A percentile compares a stretch with the other conserved stretches of the same genome.
phyloP scores from a whole-genome alignment of 768 basidiomycete species.

The Rhizopogon sp. region DNA sequence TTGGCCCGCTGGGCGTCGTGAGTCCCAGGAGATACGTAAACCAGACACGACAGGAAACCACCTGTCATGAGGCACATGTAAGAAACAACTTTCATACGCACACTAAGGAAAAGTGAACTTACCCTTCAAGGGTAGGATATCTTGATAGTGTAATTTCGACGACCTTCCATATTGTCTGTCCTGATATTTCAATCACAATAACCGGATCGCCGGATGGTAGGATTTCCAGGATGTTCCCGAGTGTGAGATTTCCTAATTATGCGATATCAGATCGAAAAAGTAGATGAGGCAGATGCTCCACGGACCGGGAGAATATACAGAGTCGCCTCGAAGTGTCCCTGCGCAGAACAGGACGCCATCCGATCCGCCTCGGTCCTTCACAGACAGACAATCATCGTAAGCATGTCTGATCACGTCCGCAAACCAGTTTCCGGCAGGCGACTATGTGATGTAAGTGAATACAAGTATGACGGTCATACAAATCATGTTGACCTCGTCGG shows the following conservation, averaged over 20 bases:
- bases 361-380: conserved; percentile 57
- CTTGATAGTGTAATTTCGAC: conserved; percentile 67
- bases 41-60: conserved; percentile 89
- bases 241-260: conserved; percentile 57
- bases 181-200: conserved; percentile 77
- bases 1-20: conserved; percentile 59
- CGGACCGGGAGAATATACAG: conserved; percentile 75
- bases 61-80: conserved; percentile 31
- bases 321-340: conserved; percentile 84
- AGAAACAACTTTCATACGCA: neutral
- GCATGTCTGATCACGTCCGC: conserved; percentile 80
- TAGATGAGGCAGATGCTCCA: neutral
- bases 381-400: conserved; percentile 65
- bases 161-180: conserved; percentile 73
- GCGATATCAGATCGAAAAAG: neutral
- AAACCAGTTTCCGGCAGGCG: conserved; percentile 75
- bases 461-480: neutral
- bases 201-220: conserved; percentile 85
- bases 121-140: conserved; percentile 93
- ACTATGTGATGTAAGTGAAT: conserved; percentile 31
- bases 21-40: conserved; percentile 84
- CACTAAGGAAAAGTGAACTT: conserved; percentile 11
- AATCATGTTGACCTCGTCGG: conserved; percentile 49
- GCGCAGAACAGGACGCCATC: conserved; percentile 81
- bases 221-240: conserved; percentile 87